Conservation (phyloP, 2,329 filamentous ascomycete genomes). For the Xylariomycetidae sp. region DNA sequence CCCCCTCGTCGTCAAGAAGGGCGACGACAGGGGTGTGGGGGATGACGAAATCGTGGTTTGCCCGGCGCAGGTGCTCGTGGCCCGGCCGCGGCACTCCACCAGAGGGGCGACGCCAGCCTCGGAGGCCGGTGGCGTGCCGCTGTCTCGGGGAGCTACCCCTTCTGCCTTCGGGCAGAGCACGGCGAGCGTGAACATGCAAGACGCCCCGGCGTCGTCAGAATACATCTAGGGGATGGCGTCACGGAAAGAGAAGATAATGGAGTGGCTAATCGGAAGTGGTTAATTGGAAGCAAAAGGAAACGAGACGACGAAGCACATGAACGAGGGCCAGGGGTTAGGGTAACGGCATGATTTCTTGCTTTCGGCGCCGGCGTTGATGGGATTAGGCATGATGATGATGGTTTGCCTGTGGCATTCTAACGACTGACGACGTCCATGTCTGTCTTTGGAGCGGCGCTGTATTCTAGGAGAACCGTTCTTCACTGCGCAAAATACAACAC, state of each 20-base stretch:
- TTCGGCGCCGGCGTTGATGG: too few species aligned
- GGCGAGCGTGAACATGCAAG: constrained; percentile 11
- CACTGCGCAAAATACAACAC: too few species aligned
- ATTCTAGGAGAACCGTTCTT: too few species aligned
- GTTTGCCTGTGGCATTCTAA: too few species aligned
- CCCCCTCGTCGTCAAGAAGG: constrained; percentile 93
- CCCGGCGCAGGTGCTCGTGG: constrained; percentile 87
- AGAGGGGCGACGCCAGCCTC: constrained; percentile 42
- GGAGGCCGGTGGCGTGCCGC: constrained; percentile 42
- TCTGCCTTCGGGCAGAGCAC: constrained; percentile 13
- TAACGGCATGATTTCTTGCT: too few species aligned
- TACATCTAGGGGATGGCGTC: constrained; percentile 4
- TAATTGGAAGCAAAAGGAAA: too few species aligned
- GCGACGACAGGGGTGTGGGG: constrained; percentile 77
- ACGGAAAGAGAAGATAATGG: neutral
- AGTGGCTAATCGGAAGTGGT: too few species aligned
- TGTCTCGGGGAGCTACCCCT: constrained; percentile 25
- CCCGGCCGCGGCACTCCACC: constrained; percentile 36
- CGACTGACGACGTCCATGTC: too few species aligned
- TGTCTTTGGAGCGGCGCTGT: too few species aligned
- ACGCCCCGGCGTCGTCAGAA: constrained; percentile 12
- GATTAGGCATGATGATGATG: neutral
- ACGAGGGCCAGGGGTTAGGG: too few species aligned
- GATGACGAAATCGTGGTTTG: constrained; percentile 95
- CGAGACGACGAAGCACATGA: too few species aligned